phyloP scores from a whole-genome alignment of 768 basidiomycete genomes.

The Kwoniella shandongensis region DNA sequence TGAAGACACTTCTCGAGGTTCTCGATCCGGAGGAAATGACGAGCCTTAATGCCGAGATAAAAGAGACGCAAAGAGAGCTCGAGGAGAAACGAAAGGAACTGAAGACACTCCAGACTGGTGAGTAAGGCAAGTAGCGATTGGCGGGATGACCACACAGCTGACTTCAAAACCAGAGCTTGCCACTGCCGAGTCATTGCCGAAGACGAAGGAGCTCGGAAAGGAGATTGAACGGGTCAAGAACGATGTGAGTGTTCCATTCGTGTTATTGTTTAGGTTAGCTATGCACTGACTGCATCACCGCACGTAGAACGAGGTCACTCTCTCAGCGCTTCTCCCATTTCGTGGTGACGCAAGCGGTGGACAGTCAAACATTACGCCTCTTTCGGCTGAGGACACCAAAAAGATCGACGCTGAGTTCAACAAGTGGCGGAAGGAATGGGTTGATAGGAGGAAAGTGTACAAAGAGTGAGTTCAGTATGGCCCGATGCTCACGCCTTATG shows the following conservation, averaged over 20 bases:
- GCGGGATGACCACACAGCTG: slow-evolving; percentile 15
- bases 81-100: slow-evolving; percentile 59
- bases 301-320: slow-evolving; percentile 32
- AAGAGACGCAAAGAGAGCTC: slow-evolving; percentile 25
- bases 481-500: no score
- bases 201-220: slow-evolving; percentile 64
- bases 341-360: slow-evolving; percentile 19
- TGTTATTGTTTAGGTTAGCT: no score
- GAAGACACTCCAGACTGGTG: slow-evolving; percentile 59
- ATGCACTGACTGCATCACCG: not conserved
- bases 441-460: slow-evolving; percentile 72
- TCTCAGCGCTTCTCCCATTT: slow-evolving; percentile 34
- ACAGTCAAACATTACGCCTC: slow-evolving; percentile 22
- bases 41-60: slow-evolving; percentile 58
- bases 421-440: slow-evolving; percentile 80
- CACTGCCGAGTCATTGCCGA: slow-evolving; percentile 66
- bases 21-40: slow-evolving; percentile 65
- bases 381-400: slow-evolving; percentile 70
- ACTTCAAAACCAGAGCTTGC: slow-evolving; percentile 58
- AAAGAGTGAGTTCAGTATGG: slow-evolving; percentile 60
- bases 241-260: slow-evolving; percentile 62
- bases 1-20: slow-evolving; percentile 64
- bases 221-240: slow-evolving; percentile 60
- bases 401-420: slow-evolving; percentile 71
- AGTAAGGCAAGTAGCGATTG: no score